Base-by-base conservation (phyloP, 768 basidiomycete genomes). In the Favolaschia claudopus region DNA sequence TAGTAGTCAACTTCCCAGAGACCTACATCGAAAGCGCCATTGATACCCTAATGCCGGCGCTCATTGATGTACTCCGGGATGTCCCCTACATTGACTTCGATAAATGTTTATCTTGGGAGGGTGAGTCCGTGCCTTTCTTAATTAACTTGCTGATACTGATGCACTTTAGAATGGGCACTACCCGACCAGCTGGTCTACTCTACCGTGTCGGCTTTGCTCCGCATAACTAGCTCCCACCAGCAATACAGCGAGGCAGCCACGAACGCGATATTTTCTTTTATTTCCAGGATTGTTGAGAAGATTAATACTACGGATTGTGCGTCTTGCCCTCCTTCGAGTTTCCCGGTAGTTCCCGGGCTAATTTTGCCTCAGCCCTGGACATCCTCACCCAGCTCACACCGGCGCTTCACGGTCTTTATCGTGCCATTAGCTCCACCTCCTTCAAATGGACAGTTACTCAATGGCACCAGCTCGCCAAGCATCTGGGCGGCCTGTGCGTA, bases 111-210 rank as follows among this genome's bases (percentile, higher is more conserved):
- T 88, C 87, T 5, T 95, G 93, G 93, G 82, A 87, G 65, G 91
- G 93, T 93, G 67, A 50, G 76, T 56, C 37, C 24, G 13, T 15
- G 6, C 43, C 15, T 33, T 58, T 34, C 42, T 36, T 44, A 14
- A 20, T 25, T 37, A 25, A 17, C 5, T 22, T 22, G 13, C 14
- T 37, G 33, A 7, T 47, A 7, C 31, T 60, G 48, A 52, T 44
- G 27, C 20, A 34, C 61, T 20, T n/a, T 58, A 95, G 93, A 92
- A 63, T 95, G 93, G 93, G 84, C 93, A 3, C 79, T 93, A 29
- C 89, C 94, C 33, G 92, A 96, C 72, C 91, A 94, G 67, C 82
- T 96, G 36, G 88, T 92, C 1, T 91, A 82, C 68, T 87, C 90
- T 1, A 92, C 88, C 4, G 82, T 93, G 22, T 89, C 89, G 5